Evolutionary conservation across 2,329 filamentous ascomycete genomes (phyloP).

Genomic region (Pyricularia sp.): DNA sequence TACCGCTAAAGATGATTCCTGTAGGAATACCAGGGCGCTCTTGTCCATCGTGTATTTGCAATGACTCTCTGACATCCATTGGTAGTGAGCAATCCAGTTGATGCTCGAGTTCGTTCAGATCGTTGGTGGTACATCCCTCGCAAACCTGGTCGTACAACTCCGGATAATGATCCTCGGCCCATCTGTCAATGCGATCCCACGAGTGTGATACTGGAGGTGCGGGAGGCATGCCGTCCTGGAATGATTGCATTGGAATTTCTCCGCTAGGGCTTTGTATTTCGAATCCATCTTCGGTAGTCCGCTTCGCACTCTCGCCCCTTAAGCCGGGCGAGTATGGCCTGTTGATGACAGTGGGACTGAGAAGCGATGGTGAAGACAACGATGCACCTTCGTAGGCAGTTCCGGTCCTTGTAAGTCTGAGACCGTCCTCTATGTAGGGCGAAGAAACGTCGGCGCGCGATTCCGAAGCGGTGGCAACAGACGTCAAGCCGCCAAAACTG

Average conservation of each 20-base stretch:
- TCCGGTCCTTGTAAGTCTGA: slow-evolving; percentile 29
- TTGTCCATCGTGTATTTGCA: slow-evolving; percentile 90
- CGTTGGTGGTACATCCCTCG: slow-evolving; percentile 84
- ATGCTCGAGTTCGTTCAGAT: slow-evolving; percentile 93
- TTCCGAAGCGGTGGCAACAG: slow-evolving; percentile 78
- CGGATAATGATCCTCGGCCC: slow-evolving; percentile 89
- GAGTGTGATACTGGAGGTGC: slow-evolving; percentile 79
- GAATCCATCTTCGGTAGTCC: slow-evolving; percentile 51
- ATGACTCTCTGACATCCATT: slow-evolving; percentile 82
- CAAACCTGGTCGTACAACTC: slow-evolving; percentile 89
- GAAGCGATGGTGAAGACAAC: slow-evolving; percentile 29
- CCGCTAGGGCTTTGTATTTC: slow-evolving; percentile 57
- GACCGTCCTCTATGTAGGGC: slow-evolving; percentile 62
- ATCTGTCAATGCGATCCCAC: slow-evolving; percentile 86
- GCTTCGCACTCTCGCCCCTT: slow-evolving; percentile 61
- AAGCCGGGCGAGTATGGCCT: slow-evolving; percentile 84
- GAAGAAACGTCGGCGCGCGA: slow-evolving; percentile 74
- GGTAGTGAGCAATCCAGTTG: slow-evolving; percentile 89
- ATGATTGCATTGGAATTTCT: slow-evolving; percentile 94
- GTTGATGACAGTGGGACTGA: slow-evolving; percentile 34
- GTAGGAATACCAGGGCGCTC: slow-evolving; percentile 85
- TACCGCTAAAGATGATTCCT: slow-evolving; percentile 82
- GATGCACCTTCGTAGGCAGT: slow-evolving; percentile 44
- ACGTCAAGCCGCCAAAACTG: slow-evolving; percentile 71
- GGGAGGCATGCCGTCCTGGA: slow-evolving; percentile 81